A percentile compares a stretch with the other conserved stretches of the same genome.
These are phyloP conservation scores for Ascochyta koolunga DNA, from an alignment of 2,329 filamentous ascomycete species.

Conservation along the genomic window DNA sequence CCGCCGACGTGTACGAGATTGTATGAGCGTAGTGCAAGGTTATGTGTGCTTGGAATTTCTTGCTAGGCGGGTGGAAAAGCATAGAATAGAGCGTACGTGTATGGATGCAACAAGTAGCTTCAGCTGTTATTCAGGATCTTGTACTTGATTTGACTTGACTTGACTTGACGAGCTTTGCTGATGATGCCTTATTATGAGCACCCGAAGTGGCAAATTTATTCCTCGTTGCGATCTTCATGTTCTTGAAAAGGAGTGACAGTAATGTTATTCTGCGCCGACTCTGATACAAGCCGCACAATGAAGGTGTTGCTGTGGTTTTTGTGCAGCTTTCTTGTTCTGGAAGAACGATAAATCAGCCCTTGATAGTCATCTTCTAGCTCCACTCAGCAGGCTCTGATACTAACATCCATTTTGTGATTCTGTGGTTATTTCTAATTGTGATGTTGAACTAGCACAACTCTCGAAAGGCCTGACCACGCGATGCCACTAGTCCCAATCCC, in stretches of 20 bases:
- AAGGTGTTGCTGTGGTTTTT: too few relatives aligned
- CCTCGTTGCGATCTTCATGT: too few relatives aligned
- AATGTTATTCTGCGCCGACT: too few relatives aligned
- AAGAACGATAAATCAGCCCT: too few relatives aligned
- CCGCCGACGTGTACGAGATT: conserved; percentile 77
- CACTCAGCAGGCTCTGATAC: too few relatives aligned
- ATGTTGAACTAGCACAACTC: neutral
- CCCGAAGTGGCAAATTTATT: too few relatives aligned
- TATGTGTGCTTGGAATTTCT: neutral
- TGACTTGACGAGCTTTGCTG: neutral
- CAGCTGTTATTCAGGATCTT: neutral
- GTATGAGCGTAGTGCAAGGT: conserved; percentile 58
- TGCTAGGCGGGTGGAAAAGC: conserved; percentile 1
- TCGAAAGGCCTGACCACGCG: neutral
- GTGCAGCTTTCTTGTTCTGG: too few relatives aligned
- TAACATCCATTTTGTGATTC: too few relatives aligned
- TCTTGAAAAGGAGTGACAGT: too few relatives aligned
- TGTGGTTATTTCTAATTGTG: too few relatives aligned
- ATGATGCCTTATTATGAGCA: neutral
- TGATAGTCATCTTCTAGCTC: too few relatives aligned
- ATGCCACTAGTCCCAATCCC: conserved; percentile 7
- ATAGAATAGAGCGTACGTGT: conserved; percentile 2
- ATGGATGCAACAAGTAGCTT: conserved; percentile 2
- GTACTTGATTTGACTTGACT: neutral
- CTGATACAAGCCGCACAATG: too few relatives aligned